Evolutionary conservation across 371 early-diverging fungal genomes (phyloP).

Genomic region (Rhizopus sp.): DNA sequence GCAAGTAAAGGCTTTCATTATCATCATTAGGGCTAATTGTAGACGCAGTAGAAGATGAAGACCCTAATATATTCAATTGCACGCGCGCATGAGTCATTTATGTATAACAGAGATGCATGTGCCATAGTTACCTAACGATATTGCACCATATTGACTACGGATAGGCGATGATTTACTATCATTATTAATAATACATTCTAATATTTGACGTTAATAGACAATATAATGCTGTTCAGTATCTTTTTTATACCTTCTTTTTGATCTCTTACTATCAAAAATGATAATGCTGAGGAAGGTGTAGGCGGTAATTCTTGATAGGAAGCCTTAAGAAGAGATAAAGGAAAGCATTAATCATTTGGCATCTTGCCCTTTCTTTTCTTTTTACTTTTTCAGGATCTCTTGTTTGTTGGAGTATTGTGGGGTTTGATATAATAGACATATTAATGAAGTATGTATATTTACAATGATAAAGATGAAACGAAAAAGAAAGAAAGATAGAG

Average conservation of each 20-base stretch:
- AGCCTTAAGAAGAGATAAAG: neutral
- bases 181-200: neutral
- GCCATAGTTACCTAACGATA: conserved; percentile 6
- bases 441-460: neutral
- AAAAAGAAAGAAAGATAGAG: neutral
- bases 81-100: too few species aligned
- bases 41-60: conserved; percentile 1
- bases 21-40: conserved; percentile 31
- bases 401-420: neutral
- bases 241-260: conserved; percentile 3
- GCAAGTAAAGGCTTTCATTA: conserved; percentile 42
- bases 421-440: neutral
- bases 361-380: neutral
- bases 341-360: neutral
- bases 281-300: conserved; percentile 16
- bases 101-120: too few species aligned
- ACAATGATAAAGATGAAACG: neutral
- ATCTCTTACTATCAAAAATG: conserved; percentile 11
- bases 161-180: neutral
- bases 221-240: neutral
- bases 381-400: neutral
- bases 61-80: neutral
- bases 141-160: conserved; percentile 7
- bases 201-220: conserved; percentile 1
- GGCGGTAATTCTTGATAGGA: conserved; percentile 16